phyloP scores from a whole-genome alignment of 345 rosid species.

The Salix dunnii region DNA sequence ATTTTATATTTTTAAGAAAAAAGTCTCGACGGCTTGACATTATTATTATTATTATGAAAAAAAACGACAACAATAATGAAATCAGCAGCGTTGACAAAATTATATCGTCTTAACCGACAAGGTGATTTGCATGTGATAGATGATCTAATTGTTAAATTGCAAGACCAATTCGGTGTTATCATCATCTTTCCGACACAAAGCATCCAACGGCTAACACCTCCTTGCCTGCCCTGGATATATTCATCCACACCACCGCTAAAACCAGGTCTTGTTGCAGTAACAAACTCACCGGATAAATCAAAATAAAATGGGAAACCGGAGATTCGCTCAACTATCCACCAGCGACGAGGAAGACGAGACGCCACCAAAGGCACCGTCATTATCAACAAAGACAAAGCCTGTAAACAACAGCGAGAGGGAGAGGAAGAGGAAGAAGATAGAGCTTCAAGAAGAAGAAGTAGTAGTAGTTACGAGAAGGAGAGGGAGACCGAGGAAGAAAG shows the following conservation, averaged over 20 bases:
- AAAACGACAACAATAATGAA: no score
- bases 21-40: no score
- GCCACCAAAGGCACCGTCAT: conserved; percentile 17
- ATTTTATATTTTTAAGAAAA: no score
- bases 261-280: no score
- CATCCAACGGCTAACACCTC: background rate
- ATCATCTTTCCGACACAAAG: background rate
- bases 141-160: background rate
- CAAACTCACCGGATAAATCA: background rate
- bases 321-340: conserved; percentile 65
- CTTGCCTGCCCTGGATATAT: background rate
- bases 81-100: no score
- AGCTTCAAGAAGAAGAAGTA: conserved; percentile 40
- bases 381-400: conserved; percentile 25
- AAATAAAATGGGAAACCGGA: conserved; percentile 48
- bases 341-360: conserved; percentile 76
- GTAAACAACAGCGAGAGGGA: conserved; percentile 14
- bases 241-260: background rate
- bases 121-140: background rate
- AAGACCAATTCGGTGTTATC: background rate
- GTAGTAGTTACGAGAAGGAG: conserved; percentile 29
- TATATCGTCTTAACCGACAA: no score
- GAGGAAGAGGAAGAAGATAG: conserved; percentile 55
- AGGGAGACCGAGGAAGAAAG: conserved; percentile 26
- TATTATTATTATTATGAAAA: no score